Percentiles rank a stretch among this genome's conserved stretches.
Conservation (phyloP, 768 basidiomycete species). For the Leucosporidium yakuticum region DNA sequence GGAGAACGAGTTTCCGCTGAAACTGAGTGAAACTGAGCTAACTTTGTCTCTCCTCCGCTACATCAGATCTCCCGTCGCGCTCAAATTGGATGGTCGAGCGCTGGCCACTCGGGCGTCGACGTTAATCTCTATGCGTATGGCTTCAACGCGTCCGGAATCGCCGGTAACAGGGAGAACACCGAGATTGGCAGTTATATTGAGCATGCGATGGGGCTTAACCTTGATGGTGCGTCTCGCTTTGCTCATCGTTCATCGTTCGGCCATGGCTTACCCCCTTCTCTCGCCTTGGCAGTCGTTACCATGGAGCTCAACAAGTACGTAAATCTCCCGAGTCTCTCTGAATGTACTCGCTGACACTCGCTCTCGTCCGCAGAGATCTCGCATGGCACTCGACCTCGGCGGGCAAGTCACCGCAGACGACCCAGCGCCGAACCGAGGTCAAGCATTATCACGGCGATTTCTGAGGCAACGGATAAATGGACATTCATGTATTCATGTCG, state of each 20-base stretch:
- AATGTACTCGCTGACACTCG: not conserved
- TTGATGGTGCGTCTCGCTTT: not conserved
- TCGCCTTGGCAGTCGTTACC: constrained; percentile 14
- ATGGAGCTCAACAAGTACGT: constrained; percentile 18
- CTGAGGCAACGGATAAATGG: not conserved
- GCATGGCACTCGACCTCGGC: constrained; percentile 12
- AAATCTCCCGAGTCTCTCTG: not conserved
- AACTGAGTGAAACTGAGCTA: not conserved
- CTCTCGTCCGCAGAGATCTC: not conserved
- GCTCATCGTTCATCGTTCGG: not conserved
- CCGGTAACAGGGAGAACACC: constrained; percentile 14
- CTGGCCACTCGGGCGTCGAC: constrained; percentile 38
- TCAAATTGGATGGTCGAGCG: constrained; percentile 39
- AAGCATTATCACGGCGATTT: constrained; percentile 37
- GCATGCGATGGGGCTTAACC: constrained; percentile 25
- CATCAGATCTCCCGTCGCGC: constrained; percentile 34
- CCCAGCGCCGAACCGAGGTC: constrained; percentile 2
- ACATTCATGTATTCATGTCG: too few species aligned
- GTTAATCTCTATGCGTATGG: constrained; percentile 38
- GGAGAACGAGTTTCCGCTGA: not conserved
- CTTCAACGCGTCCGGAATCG: constrained; percentile 5
- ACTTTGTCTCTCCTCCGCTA: not conserved
- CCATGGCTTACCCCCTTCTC: not conserved
- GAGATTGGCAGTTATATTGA: constrained; percentile 37
- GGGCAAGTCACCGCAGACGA: constrained; percentile 5